phyloP scores from a whole-genome alignment of 1,284 basidiomycete species.

The Amylostereum areolatum region DNA sequence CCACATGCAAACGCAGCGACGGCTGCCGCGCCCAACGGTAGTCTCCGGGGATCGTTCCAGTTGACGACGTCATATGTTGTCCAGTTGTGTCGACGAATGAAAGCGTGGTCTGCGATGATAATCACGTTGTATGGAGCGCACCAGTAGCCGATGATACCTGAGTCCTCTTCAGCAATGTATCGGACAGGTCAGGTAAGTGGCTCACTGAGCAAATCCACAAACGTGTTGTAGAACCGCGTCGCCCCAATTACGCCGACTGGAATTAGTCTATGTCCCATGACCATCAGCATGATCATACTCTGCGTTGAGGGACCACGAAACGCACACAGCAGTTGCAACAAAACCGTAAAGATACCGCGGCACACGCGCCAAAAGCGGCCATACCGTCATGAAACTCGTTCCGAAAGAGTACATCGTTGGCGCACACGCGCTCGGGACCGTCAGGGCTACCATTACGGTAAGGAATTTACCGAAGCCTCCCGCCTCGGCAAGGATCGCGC shows the following conservation, averaged over 20 bases:
- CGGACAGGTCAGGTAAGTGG: no score
- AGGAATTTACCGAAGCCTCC: conserved; percentile 59
- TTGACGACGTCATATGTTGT: no score
- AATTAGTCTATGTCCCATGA: conserved; percentile 52
- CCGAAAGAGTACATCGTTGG: conserved; percentile 77
- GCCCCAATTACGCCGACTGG: conserved; percentile 56
- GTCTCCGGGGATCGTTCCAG: no score
- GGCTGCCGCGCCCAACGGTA: no score
- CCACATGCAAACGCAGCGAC: no score
- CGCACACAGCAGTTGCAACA: conserved; percentile 65
- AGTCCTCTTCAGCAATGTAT: no score
- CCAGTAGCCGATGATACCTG: conserved; percentile 62
- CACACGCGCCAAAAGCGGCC: conserved; percentile 46
- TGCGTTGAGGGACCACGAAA: no score
- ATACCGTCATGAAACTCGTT: conserved; percentile 65
- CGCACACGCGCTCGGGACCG: conserved; percentile 52
- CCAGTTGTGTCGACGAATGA: conserved; percentile 53
- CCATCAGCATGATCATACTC: no score
- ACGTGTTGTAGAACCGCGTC: conserved; percentile 49
- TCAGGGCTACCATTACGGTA: conserved; percentile 37
- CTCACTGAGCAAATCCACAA: conserved; percentile 51
- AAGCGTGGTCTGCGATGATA: conserved; percentile 49
- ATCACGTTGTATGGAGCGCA: conserved; percentile 47
- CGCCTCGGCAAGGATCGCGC: conserved; percentile 42
- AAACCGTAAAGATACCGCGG: conserved; percentile 72